A percentile compares a stretch with the other conserved stretches of the same genome.
Conservation (phyloP, 176 grass and related monocot genomes). For the Lolium rigidum region DNA sequence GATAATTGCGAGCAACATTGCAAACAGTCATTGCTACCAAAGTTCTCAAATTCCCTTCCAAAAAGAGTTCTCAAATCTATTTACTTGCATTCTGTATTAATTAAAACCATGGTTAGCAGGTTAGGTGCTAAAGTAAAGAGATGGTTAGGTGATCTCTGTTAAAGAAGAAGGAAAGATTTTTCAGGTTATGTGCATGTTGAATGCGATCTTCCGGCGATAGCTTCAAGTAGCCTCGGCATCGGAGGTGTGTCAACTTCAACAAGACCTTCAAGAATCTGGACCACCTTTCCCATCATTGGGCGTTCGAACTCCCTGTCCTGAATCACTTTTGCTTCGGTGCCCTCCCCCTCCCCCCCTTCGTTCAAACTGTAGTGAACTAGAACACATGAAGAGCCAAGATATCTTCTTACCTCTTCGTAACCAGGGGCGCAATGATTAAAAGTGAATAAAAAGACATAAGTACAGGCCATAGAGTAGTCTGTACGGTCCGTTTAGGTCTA, state of each 20-base stretch:
- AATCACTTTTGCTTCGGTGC: neutral
- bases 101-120: neutral
- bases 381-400: too few species aligned
- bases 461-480: too few species aligned
- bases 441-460: too few species aligned
- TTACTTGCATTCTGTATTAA: neutral
- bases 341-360: too few species aligned
- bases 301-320: constrained; percentile 34
- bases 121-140: neutral
- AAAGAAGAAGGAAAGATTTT: neutral
- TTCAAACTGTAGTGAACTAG: too few species aligned
- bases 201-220: neutral
- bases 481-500: too few species aligned
- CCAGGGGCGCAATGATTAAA: too few species aligned
- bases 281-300: constrained; percentile 36
- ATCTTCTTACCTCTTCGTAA: too few species aligned
- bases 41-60: neutral
- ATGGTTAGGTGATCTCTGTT: neutral
- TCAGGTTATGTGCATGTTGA: neutral
- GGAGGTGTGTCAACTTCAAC: constrained; percentile 23
- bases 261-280: constrained; percentile 42
- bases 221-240: constrained; percentile 38
- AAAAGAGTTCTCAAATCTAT: neutral
- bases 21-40: neutral
- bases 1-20: neutral